Evolutionary conservation across 1,284 basidiomycete species (phyloP).

Genomic region (Thecaphora frezii): DNA sequence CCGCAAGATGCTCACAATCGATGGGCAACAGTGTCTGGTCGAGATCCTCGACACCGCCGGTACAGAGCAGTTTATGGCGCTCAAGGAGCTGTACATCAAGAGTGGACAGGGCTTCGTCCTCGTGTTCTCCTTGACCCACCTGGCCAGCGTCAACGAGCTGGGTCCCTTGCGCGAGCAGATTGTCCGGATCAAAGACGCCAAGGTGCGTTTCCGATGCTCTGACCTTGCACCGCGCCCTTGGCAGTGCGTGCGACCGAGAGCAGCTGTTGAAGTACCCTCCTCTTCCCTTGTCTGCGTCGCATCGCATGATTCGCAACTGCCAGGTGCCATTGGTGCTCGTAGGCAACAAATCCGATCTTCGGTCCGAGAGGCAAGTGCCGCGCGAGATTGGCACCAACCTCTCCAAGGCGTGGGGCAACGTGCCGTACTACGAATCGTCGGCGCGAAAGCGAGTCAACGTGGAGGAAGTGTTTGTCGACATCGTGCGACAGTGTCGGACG

Average conservation of each 20-base stretch:
- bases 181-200: slow-evolving; percentile 42
- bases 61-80: slow-evolving; percentile 52
- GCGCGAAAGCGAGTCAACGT: slow-evolving; percentile 50
- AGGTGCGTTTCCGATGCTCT: too few relatives aligned
- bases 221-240: too few relatives aligned
- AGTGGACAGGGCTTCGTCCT: slow-evolving; percentile 50
- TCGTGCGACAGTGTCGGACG: slow-evolving; percentile 47
- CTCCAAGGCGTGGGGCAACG: slow-evolving; percentile 49
- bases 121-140: slow-evolving; percentile 50
- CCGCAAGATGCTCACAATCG: slow-evolving; percentile 45
- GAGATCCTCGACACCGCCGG: slow-evolving; percentile 54
- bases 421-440: slow-evolving; percentile 51
- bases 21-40: slow-evolving; percentile 46
- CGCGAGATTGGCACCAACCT: slow-evolving; percentile 51
- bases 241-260: too few relatives aligned
- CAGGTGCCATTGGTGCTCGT: slow-evolving; percentile 47
- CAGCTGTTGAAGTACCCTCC: too few relatives aligned
- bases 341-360: slow-evolving; percentile 51
- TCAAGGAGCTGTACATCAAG: slow-evolving; percentile 54
- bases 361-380: slow-evolving; percentile 45
- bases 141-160: slow-evolving; percentile 50
- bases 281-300: too few relatives aligned
- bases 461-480: slow-evolving; percentile 50
- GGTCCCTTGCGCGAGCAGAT: slow-evolving; percentile 49
- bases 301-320: neutral